Evolutionary conservation across 164 flowering plant species (phyloP).

Genomic region (Vitis cinerea): DNA sequence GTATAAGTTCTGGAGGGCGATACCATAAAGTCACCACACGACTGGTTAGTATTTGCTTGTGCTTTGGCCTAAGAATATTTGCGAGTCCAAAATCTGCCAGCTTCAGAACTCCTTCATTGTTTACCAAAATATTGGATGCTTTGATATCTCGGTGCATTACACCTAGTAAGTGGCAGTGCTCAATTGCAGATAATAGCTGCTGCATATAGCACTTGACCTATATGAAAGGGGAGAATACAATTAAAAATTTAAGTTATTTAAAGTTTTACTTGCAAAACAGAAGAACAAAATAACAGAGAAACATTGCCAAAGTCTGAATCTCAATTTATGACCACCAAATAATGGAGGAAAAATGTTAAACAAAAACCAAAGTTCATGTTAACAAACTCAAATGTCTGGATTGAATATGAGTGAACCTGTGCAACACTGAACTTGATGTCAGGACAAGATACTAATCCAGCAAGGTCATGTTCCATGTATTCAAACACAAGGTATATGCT

Average conservation of each 20-base stretch:
- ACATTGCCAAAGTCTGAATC: background rate
- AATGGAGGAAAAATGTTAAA: background rate
- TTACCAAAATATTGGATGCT: constrained; percentile 55
- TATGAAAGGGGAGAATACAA: background rate
- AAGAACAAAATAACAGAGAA: background rate
- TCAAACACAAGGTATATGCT: constrained; percentile 93
- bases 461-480: constrained; percentile 96
- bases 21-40: constrained; percentile 82
- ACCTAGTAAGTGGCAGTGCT: constrained; percentile 73
- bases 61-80: constrained; percentile 30
- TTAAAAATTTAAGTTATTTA: background rate
- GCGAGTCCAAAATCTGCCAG: constrained; percentile 70
- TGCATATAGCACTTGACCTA: constrained; percentile 81
- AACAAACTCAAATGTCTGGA: background rate
- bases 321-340: background rate
- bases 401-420: constrained; percentile 52
- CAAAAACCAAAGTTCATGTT: background rate
- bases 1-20: constrained; percentile 71
- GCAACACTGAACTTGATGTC: constrained; percentile 75
- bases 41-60: constrained; percentile 53
- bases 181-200: constrained; percentile 64
- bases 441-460: constrained; percentile 71
- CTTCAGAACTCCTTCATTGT: constrained; percentile 54
- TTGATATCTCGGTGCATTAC: constrained; percentile 76
- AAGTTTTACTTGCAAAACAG: no score